A percentile compares a stretch with the other conserved stretches of the same genome.
These are phyloP conservation scores for Xenoacremonium recifei DNA, from an alignment of 2,329 filamentous ascomycete species.

Conservation along the genomic window DNA sequence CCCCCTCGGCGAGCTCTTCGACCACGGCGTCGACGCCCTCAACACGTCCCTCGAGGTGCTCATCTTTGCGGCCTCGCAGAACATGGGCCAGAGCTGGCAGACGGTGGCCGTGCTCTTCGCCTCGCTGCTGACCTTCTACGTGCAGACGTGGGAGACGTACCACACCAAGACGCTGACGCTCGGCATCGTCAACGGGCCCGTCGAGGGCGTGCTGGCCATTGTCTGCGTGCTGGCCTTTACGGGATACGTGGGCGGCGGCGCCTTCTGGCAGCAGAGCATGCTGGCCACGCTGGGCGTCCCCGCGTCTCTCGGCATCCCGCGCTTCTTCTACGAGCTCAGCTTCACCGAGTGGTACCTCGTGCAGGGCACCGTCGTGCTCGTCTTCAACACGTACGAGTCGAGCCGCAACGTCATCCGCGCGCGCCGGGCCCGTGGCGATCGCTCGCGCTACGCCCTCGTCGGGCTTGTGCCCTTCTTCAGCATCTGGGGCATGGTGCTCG, in stretches of 20 bases:
- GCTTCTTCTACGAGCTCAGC: slow-evolving; percentile 71
- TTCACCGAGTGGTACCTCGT: slow-evolving; percentile 94
- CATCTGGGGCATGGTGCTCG: slow-evolving; percentile 73
- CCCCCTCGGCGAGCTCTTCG: slow-evolving; percentile 92
- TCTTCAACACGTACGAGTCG: slow-evolving; percentile 80
- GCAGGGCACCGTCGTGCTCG: slow-evolving; percentile 77
- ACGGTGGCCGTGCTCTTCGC: slow-evolving; percentile 82
- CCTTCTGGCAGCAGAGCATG: slow-evolving; percentile 90
- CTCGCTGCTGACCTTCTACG: slow-evolving; percentile 91
- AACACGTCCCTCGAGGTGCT: slow-evolving; percentile 94
- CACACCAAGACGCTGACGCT: slow-evolving; percentile 95
- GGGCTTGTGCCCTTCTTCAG: slow-evolving; percentile 80
- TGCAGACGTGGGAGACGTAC: slow-evolving; percentile 99
- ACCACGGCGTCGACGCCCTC: slow-evolving; percentile 94
- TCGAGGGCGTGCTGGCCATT: slow-evolving; percentile 88
- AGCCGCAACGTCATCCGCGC: slow-evolving; percentile 81
- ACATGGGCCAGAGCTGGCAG: slow-evolving; percentile 89
- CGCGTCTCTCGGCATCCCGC: slow-evolving; percentile 61
- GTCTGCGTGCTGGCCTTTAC: slow-evolving; percentile 81
- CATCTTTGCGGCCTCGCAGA: slow-evolving; percentile 88
- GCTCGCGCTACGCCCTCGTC: slow-evolving; percentile 70
- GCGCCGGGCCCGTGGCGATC: slow-evolving; percentile 71
- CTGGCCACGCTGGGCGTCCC: slow-evolving; percentile 69
- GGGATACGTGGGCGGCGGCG: slow-evolving; percentile 79
- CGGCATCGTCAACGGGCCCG: slow-evolving; percentile 88